phyloP scores from a whole-genome alignment of 2,329 filamentous ascomycete genomes.

The Diaporthe aspalathi region DNA sequence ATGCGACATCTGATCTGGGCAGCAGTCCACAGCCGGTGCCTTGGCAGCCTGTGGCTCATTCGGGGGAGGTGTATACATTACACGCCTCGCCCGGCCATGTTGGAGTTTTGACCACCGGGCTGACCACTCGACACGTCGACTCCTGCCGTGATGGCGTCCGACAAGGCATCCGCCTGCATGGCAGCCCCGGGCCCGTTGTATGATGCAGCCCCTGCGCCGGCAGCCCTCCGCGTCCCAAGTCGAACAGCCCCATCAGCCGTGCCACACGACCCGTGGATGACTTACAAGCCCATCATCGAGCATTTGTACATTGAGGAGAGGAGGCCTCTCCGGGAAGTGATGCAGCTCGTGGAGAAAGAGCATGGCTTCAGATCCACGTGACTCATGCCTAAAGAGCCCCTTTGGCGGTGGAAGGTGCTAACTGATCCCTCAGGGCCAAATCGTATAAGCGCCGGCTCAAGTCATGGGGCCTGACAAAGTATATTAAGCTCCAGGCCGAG shows the following conservation, averaged over 20 bases:
- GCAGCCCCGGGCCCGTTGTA: no score
- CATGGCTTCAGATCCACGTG: slow-evolving; percentile 8
- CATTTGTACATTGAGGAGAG: slow-evolving; percentile 1
- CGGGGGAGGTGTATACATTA: neutral
- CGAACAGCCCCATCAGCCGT: neutral
- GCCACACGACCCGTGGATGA: neutral
- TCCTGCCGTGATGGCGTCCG: neutral
- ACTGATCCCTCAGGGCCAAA: neutral
- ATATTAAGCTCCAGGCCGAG: neutral
- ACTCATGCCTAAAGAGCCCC: neutral
- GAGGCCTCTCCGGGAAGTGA: neutral
- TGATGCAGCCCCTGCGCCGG: neutral
- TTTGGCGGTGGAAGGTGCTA: neutral
- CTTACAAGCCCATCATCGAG: neutral
- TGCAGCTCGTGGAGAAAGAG: neutral
- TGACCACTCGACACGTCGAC: neutral
- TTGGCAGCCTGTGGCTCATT: neutral
- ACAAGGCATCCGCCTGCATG: neutral
- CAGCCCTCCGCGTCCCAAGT: neutral
- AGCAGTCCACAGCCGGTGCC: neutral
- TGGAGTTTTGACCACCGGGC: neutral
- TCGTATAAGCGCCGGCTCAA: slow-evolving; percentile 8
- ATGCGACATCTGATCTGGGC: neutral
- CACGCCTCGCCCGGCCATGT: neutral
- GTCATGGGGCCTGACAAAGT: slow-evolving; percentile 1